A percentile compares a stretch with the other conserved stretches of the same genome.
Conservation (phyloP, 129 eudicot species). For the Silybum marianum region DNA sequence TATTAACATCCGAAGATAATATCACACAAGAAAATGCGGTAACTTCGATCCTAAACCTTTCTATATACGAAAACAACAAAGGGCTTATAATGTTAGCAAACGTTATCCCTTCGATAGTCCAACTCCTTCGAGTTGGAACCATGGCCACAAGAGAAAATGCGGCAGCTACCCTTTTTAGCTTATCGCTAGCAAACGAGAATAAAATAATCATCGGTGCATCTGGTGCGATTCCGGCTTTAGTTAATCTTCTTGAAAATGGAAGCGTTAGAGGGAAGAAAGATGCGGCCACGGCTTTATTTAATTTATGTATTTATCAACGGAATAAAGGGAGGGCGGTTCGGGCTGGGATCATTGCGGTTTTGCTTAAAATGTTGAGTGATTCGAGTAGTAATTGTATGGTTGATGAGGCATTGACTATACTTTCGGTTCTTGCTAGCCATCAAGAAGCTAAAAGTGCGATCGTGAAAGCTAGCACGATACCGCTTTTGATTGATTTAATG, state of each 20-base stretch:
- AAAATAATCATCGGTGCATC: slow-evolving; percentile 84
- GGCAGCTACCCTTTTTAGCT: slow-evolving; percentile 84
- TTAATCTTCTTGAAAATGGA: slow-evolving; percentile 66
- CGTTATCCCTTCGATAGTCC: slow-evolving; percentile 74
- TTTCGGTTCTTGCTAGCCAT: slow-evolving; percentile 86
- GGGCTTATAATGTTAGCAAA: slow-evolving; percentile 81
- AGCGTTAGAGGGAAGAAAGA: slow-evolving; percentile 88
- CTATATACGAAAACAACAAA: slow-evolving; percentile 76
- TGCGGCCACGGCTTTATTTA: slow-evolving; percentile 93
- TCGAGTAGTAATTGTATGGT: slow-evolving; percentile 62
- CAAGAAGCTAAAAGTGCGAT: slow-evolving; percentile 89
- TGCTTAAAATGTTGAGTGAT: slow-evolving; percentile 73
- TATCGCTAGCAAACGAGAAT: slow-evolving; percentile 80
- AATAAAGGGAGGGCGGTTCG: slow-evolving; percentile 92
- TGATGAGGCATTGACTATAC: slow-evolving; percentile 82
- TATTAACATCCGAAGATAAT: slow-evolving; percentile 62
- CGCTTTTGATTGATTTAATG: slow-evolving; percentile 75
- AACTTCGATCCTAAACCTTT: slow-evolving; percentile 77
- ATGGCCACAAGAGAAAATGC: slow-evolving; percentile 85
- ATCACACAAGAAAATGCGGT: slow-evolving; percentile 79
- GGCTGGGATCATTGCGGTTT: slow-evolving; percentile 66
- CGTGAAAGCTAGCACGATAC: slow-evolving; percentile 70
- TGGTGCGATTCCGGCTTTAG: slow-evolving; percentile 78
- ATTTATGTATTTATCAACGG: slow-evolving; percentile 85
- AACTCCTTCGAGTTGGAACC: slow-evolving; percentile 75